Percentiles rank a stretch among this genome's conserved stretches.
Conservation (phyloP, 2,329 filamentous ascomycete genomes). For the Curvularia verruculosa region DNA sequence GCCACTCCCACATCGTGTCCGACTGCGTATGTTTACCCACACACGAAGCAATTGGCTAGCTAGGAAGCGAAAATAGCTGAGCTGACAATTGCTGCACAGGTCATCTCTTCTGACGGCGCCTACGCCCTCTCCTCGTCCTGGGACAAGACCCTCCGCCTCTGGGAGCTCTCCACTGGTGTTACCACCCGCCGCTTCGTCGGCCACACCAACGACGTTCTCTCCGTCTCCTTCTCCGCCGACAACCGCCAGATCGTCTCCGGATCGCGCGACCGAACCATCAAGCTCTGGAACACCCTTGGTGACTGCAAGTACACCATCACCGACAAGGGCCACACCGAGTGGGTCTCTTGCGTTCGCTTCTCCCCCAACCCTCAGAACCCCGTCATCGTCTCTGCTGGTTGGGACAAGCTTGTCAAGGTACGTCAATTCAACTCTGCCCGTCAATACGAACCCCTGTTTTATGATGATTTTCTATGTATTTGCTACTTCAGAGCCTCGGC, state of each 20-base stretch:
- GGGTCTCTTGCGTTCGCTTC: constrained; percentile 99
- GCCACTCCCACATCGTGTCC: constrained; percentile 99
- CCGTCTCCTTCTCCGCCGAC: constrained; percentile 99
- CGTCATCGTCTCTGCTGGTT: constrained; percentile 96
- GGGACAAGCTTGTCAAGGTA: constrained; percentile 99
- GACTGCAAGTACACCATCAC: constrained; percentile 99
- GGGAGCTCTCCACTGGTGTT: constrained; percentile 96
- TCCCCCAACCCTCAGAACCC: constrained; percentile 99
- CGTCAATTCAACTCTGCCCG: constrained; percentile 51
- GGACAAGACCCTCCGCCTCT: constrained; percentile 99
- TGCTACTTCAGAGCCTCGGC: constrained; percentile 99
- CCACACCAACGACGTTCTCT: constrained; percentile 99
- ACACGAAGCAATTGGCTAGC: constrained; percentile 35
- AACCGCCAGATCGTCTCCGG: constrained; percentile 99
- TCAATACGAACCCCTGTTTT: constrained; percentile 42
- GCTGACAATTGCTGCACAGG: constrained; percentile 61
- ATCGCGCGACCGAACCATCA: constrained; percentile 97
- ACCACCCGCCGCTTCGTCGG: constrained; percentile 98
- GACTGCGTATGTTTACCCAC: constrained; percentile 82
- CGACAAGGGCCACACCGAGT: constrained; percentile 99
- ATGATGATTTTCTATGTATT: constrained; percentile 99
- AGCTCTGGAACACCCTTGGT: constrained; percentile 99
- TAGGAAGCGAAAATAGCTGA: constrained; percentile 31
- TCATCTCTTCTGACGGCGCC: constrained; percentile 99
- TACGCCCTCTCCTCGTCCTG: constrained; percentile 98